Percentiles rank a stretch among this genome's conserved stretches.
phyloP scores from a whole-genome alignment of 768 basidiomycete genomes.

The Mycena filopes region DNA sequence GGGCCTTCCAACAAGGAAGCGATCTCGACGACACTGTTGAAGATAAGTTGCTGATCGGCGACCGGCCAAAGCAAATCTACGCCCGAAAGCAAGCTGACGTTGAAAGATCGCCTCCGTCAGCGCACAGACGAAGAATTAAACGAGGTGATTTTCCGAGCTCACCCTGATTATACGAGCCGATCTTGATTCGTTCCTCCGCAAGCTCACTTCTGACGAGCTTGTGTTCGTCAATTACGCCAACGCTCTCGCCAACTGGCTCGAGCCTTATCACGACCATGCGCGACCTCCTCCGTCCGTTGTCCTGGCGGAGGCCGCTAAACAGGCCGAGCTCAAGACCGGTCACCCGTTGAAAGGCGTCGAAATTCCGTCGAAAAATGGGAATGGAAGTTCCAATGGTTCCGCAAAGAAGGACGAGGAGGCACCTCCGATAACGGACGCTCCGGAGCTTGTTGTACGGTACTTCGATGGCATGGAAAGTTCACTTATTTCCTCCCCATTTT shows the following conservation, averaged over 20 bases:
- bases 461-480: slow-evolving; percentile 64
- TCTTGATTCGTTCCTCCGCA: slow-evolving; percentile 13
- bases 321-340: slow-evolving; percentile 76
- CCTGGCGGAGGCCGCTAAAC: slow-evolving; percentile 79
- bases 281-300: slow-evolving; percentile 78
- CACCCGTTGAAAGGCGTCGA: slow-evolving; percentile 74
- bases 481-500: not conserved
- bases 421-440: slow-evolving; percentile 71
- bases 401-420: slow-evolving; percentile 79
- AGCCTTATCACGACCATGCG: slow-evolving; percentile 77
- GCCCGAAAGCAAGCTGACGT: slow-evolving; percentile 58
- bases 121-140: slow-evolving; percentile 61
- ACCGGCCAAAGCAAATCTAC: slow-evolving; percentile 77
- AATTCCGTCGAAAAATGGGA: slow-evolving; percentile 53
- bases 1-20: slow-evolving; percentile 80
- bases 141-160: slow-evolving; percentile 53
- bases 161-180: not conserved
- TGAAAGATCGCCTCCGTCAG: slow-evolving; percentile 68
- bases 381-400: slow-evolving; percentile 54
- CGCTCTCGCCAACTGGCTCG: slow-evolving; percentile 78
- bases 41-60: slow-evolving; percentile 84
- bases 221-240: slow-evolving; percentile 67
- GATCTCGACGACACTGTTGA: slow-evolving; percentile 85
- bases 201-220: slow-evolving; percentile 77
- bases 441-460: slow-evolving; percentile 62